These are phyloP conservation scores for Penicillium soppii DNA, from an alignment of 495 filamentous ascomycete species.

Conservation along the genomic window DNA sequence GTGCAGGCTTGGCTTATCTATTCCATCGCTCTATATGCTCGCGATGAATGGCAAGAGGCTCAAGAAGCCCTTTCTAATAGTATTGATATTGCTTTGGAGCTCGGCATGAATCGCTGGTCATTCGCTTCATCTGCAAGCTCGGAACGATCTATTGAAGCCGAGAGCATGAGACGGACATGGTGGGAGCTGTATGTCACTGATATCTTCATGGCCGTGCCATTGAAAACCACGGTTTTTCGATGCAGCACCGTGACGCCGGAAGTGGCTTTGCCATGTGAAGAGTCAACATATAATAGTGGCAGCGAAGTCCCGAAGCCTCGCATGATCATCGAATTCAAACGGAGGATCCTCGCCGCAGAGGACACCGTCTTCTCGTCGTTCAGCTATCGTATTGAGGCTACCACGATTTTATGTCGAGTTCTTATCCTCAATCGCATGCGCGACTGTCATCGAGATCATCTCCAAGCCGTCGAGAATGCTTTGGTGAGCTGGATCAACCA, in stretches of 20 bases:
- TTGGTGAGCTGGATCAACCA: constrained; percentile 47
- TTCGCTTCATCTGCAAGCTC: constrained; percentile 28
- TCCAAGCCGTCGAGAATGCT: constrained; percentile 45
- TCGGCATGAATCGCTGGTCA: constrained; percentile 37
- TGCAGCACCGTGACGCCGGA: constrained; percentile 34
- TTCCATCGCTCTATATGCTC: constrained; percentile 36
- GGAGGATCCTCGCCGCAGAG: constrained; percentile 35
- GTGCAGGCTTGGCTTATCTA: constrained; percentile 41
- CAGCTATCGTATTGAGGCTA: constrained; percentile 45
- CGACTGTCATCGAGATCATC: constrained; percentile 39
- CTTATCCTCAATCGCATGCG: constrained; percentile 35
- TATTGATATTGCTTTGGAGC: constrained; percentile 35
- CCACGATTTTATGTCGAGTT: constrained; percentile 35
- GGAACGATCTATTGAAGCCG: constrained; percentile 33
- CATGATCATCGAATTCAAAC: constrained; percentile 35
- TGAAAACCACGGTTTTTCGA: constrained; percentile 27
- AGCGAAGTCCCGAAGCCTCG: constrained; percentile 28
- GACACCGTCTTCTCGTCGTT: constrained; percentile 40
- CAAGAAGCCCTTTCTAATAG: constrained; percentile 29
- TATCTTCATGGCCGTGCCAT: constrained; percentile 33
- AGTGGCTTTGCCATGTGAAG: constrained; percentile 41
- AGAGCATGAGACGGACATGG: constrained; percentile 43
- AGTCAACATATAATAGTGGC: constrained; percentile 31
- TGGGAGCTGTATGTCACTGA: constrained; percentile 45
- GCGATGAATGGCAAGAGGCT: constrained; percentile 33